Evolutionary conservation across 805 yeast species (phyloP), one percentile per base, ranked within the genome.

Genomic region (Starmera dryadoides): DNA sequence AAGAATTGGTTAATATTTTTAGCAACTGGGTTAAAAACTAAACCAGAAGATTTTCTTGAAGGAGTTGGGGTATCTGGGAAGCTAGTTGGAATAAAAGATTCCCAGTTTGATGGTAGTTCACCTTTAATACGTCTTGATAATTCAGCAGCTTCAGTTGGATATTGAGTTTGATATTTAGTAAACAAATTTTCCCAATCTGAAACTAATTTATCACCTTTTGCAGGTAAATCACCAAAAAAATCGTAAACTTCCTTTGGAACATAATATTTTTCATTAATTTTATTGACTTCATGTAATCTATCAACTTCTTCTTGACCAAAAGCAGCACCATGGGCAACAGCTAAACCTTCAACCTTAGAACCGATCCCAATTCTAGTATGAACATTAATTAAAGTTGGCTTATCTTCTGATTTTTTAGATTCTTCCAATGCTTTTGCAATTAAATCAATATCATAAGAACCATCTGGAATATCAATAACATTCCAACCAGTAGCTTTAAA

Each of bases 401-500:
- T 87, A 67, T 81, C n/a, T n/a, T n/a, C 75, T 49, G 81, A 74
- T 61, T 71, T 67, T 77, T 87, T 81, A 52, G 96, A 97, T 57
- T 77, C 76, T 45, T 71, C 86, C 53, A 91, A 72, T 47, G 96
- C 96, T 38, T 71, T 62, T 43, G 75, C 63, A 49, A 93, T 77
- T 46, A 81, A 86, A 18, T 64, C 76, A 42, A 83, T 62, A 68
- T 91, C 94, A 48, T 71, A 68, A 73, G 89, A 79, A 65, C 94
- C 97, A 60, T 88, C 75, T 51, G 71, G 64, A 52, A 93, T 89
- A 64, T 75, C 69, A 48, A 84, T 44, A 31, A 82, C 75, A 70
- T 91, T 83, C 98, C 98, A 91, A 52, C 96, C 97, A 67, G 89
- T 91, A 42, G 96, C 75, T 71, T 81, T 81, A 63, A 84, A 82